Evolutionary conservation across 1,284 basidiomycete genomes (phyloP).

Genomic region (Blastosporella zonata): DNA sequence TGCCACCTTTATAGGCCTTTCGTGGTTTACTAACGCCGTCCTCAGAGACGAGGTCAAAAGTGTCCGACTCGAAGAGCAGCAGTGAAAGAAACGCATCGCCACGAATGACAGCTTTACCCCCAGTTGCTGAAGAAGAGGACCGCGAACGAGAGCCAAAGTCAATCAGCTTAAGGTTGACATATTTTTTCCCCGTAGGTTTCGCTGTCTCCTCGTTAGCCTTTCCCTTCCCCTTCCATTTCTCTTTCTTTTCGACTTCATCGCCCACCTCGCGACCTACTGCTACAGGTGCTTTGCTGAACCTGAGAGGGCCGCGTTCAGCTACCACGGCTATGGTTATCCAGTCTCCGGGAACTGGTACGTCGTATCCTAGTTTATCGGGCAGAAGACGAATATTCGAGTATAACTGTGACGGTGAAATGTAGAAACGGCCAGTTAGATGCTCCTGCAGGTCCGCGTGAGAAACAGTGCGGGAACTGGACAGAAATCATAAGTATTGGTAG

Average conservation of each 20-base stretch:
- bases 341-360: constrained; percentile 88
- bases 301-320: constrained; percentile 78
- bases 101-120: constrained; percentile 52
- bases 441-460: constrained; percentile 78
- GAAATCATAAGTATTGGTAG: constrained; percentile 6
- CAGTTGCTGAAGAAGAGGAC: constrained; percentile 48
- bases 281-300: constrained; percentile 63
- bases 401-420: constrained; percentile 81
- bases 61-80: constrained; percentile 86
- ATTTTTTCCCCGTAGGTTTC: constrained; percentile 69
- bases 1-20: constrained; percentile 82
- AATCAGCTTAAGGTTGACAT: constrained; percentile 83
- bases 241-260: constrained; percentile 26
- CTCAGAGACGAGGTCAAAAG: constrained; percentile 49
- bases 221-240: constrained; percentile 34
- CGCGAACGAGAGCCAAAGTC: constrained; percentile 69
- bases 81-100: constrained; percentile 86
- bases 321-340: constrained; percentile 91
- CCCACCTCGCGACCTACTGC: constrained; percentile 49
- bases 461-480: constrained; percentile 64
- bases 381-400: constrained; percentile 83
- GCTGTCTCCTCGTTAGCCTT: constrained; percentile 33
- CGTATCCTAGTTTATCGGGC: constrained; percentile 79
- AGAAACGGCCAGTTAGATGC: constrained; percentile 83
- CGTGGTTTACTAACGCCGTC: constrained; percentile 49